Base-by-base conservation (phyloP, 106 monocot species). In the Triglochin maritima region DNA sequence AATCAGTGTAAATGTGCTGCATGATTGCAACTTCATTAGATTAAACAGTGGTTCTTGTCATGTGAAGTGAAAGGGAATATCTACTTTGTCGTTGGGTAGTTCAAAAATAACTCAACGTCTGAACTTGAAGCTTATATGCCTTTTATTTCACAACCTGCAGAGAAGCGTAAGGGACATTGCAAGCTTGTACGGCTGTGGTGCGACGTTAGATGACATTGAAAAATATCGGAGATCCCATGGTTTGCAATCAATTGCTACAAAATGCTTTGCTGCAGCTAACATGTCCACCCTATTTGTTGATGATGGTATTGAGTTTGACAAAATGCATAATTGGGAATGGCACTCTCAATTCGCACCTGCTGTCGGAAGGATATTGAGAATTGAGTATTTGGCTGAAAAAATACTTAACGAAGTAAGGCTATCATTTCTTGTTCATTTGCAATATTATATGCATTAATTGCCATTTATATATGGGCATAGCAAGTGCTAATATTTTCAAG, bases 101-200 rank as follows among this genome's bases (percentile, higher is more conserved):
- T 29, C 29, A 29, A 29, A 29, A 29, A 29, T 29, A 29, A 29
- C 29, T 29, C 1, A 1, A 29, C 29, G 0, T 29, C 29, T 29
- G 29, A 29, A 29, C 29, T 29, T 29, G 29, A 29, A 29, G 0
- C 29, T 29, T 29, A 29, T 29, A 29, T 29, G 29, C 29, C 29
- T 5, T 15, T 57, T 57, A 13, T 57, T 14, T 14, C 57, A 57
- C 7, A 66, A 63, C 68, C n/a, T 81, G 64, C 81, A 98, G 98
- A 86, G 98, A 66, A 89, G 82, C 67, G 52, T 98, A 62, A 91
- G 82, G 79, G 98, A 98, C 47, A 69, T 92, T 64, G 85, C 91
- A 12, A 73, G 42, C n/a, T 65, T 98, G 13, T 98, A 89, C 72
- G 71, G 76, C 57, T 91, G 91, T 13, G 80, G 77, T 49, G 60